phyloP scores from a whole-genome alignment of 2,329 filamentous ascomycete species.

The Helicocarpus griseus region DNA sequence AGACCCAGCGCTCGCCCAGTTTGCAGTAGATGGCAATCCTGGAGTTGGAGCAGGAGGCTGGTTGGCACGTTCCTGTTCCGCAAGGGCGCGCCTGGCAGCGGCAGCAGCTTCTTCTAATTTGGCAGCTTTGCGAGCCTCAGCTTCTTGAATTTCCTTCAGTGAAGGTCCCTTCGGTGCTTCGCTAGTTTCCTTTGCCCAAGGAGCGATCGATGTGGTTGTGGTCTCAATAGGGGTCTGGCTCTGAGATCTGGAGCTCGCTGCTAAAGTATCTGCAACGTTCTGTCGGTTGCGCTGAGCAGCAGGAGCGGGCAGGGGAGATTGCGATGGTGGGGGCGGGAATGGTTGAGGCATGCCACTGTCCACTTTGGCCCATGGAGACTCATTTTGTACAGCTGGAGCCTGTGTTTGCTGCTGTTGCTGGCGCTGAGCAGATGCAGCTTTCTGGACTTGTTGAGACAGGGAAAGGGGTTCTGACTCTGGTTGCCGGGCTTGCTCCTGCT shows the following conservation, averaged over 20 bases:
- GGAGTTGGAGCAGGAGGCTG: slow-evolving; percentile 59
- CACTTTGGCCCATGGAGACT: slow-evolving; percentile 50
- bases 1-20: slow-evolving; percentile 69
- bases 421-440: slow-evolving; percentile 45
- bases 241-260: slow-evolving; percentile 58
- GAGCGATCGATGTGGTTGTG: slow-evolving; percentile 66
- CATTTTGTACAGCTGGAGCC: slow-evolving; percentile 29
- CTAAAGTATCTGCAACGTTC: slow-evolving; percentile 67
- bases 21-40: slow-evolving; percentile 77
- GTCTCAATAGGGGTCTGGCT: slow-evolving; percentile 64
- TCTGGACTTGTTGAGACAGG: slow-evolving; percentile 74
- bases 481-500: slow-evolving; percentile 15
- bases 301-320: slow-evolving; percentile 76
- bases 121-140: slow-evolving; percentile 85
- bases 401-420: slow-evolving; percentile 30
- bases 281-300: slow-evolving; percentile 77
- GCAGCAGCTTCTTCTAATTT: slow-evolving; percentile 75
- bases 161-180: slow-evolving; percentile 76
- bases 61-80: slow-evolving; percentile 67
- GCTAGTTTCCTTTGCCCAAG: slow-evolving; percentile 80
- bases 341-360: slow-evolving; percentile 57
- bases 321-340: slow-evolving; percentile 62
- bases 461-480: slow-evolving; percentile 44
- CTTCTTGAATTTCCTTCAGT: slow-evolving; percentile 91
- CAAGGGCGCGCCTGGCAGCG: slow-evolving; percentile 63